These are phyloP conservation scores for Metschnikowia reukaufii DNA, from an alignment of 805 yeast species.

Conservation along the genomic window DNA sequence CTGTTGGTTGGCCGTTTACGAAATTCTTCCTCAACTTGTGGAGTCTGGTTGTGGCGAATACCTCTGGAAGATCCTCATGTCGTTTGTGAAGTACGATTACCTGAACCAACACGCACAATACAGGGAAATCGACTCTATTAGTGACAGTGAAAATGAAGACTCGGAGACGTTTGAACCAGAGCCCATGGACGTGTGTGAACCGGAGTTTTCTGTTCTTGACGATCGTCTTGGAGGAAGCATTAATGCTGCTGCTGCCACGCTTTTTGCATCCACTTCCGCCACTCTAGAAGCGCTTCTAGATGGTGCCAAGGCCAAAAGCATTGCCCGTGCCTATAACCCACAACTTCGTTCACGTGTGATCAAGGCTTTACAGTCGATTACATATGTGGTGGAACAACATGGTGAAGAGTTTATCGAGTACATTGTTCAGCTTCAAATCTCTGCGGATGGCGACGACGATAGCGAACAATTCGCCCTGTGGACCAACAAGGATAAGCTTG, in stretches of 20 bases:
- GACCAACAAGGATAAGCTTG: conserved; percentile 53
- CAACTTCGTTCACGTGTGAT: conserved; percentile 56
- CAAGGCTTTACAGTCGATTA: conserved; percentile 55
- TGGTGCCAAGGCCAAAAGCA: conserved; percentile 27
- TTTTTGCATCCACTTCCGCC: conserved; percentile 31
- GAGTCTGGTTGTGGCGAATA: conserved; percentile 28
- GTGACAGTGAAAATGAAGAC: too few species aligned
- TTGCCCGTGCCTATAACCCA: conserved; percentile 32
- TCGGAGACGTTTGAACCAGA: background rate
- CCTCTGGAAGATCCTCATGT: conserved; percentile 57
- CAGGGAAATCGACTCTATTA: too few species aligned
- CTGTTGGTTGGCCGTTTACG: conserved; percentile 75
- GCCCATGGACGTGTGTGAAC: conserved; percentile 11
- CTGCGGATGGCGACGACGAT: conserved; percentile 27
- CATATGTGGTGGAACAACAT: conserved; percentile 67
- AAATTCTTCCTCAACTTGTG: conserved; percentile 51
- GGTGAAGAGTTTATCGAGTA: conserved; percentile 58
- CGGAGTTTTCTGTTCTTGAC: conserved; percentile 47
- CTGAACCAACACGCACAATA: conserved; percentile 19
- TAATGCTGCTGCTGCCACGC: conserved; percentile 23
- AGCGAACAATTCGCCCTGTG: conserved; percentile 31
- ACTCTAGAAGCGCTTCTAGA: conserved; percentile 38
- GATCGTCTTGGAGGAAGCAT: conserved; percentile 45
- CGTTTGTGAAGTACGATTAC: conserved; percentile 31
- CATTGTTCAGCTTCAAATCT: conserved; percentile 27